Evolutionary conservation across 1,284 basidiomycete species (phyloP), one percentile per base, ranked within the genome.

Genomic region (Ganoderma multipileum): DNA sequence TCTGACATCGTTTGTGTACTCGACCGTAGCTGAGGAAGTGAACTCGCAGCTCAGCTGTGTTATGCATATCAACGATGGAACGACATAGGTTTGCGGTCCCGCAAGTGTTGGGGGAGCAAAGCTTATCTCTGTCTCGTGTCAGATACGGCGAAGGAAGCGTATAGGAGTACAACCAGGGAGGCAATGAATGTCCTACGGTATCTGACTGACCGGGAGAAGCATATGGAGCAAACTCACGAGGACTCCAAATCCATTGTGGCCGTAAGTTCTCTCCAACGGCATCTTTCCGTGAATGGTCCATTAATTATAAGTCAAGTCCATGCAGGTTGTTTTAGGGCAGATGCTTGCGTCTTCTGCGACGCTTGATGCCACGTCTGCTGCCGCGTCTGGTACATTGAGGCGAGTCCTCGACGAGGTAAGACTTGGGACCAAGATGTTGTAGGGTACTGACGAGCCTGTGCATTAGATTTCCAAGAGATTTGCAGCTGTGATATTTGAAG

Each of bases 131-230:
- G 44, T 41, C 52, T 36, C 52, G 39, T 59, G 30, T 28, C 74
- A 93, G 92, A 93, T 71, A 80, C 84, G 47, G 91, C 92, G 1
- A 86, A 85, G 72, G 87, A 91, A 66, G 83, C 90, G 38, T 92
- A 92, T 79, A 83, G 80, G 63, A 93, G 93, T 70, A 83, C 85
- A 28, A 91, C 90, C 0, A 67, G 85, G 18, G 89, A 91, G 69
- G 88, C 90, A 68, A 75, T 86, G 14, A 76, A 81, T 28, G 74
- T 92, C 28, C 72, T 91, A 33, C 82, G 80, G n/a, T 77, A 83
- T 71, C 69, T 91, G 11, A 74, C 79, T n/a, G 76, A 81, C 16
- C 81, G 84, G 50, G 87, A 89, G 75, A 80, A 81, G 58, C 66
- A 52, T 2, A 72, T 82, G 41, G 75, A 77, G 65, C 71, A 75